Base-by-base conservation (phyloP, 257 asterid species). In the Fraxinus quadrangulata region DNA sequence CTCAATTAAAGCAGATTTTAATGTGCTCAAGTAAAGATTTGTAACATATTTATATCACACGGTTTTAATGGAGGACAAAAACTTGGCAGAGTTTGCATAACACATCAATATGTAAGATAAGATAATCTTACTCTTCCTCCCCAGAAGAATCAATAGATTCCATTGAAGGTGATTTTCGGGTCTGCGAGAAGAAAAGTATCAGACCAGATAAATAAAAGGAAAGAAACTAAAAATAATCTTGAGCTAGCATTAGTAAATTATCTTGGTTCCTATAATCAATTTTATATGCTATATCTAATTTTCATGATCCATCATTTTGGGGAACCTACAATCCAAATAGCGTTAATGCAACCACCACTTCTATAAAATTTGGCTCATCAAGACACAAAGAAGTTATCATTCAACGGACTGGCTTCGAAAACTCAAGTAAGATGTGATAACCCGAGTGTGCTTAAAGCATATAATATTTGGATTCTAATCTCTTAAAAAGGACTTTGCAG, bases 81-180 rank as follows among this genome's bases (percentile, higher is more conserved):
- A 63, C 21, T 77, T 24, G 78, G 16, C 61, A 37, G 63, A 70
- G 9, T 23, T 70, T 75, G 78, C 31, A 49, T 65, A 75, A 33
- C 72, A 71, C 77, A n/a, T 31, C 71, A 47, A 78, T 76, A 65
- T 37, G 54, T 24, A 74, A 75, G 13, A 77, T 78, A 81, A 77
- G 65, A 77, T 75, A 81, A 81, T 75, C 96, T 84, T 91, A 95
- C 99, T 95, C 99, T 90, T 95, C 99, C 79, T 95, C 99, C 73
- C 99, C 96, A 77, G 98, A 95, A 73, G 93, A 91, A 87, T 89
- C 96, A 70, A 93, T 75, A 75, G 98, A 89, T 72, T 90, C 98
- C 49, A 84, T 68, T 68, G 96, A 90, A 71, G 94, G 91, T 42
- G 92, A 89, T 85, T 82, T 90, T 73, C 87, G 85, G 26, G 90